Evolutionary conservation across 2,329 filamentous ascomycete species (phyloP), one percentile per base, ranked within the genome.

Genomic region (Colletotrichum theobromicola): DNA sequence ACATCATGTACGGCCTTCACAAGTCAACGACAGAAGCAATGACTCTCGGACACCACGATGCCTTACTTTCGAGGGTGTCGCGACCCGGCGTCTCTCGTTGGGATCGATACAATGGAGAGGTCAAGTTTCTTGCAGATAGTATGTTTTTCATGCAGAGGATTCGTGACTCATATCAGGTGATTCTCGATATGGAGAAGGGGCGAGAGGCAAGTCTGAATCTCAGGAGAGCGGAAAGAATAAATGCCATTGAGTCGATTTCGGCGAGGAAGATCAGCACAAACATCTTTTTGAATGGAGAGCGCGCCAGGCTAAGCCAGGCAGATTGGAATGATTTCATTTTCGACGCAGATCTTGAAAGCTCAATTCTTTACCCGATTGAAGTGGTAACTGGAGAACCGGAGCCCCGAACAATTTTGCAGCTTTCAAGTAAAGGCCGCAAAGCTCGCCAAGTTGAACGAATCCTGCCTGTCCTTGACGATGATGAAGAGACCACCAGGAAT

Each of bases 341-440:
- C 1, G 16, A 42, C 4, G 9, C 2, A 18, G 35, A 5, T 0
- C 18, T 42, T 3, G 35, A 42, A 8, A 16, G 0, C 2, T 9
- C 35, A 0, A 42, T 42, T 4, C 35, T 42, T 5, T 18, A 18
- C 7, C 35, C 35, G 1, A 18, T 42, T 8, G 16, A 42, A 18
- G 35, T 42, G 16, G 35, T 42, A 7, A 4, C 3, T 42, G 35
- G 35, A 42, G 35, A 42, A 4, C 7, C 35, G 3, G 35, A 42
- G 3, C 0, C 35, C 1, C 3, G 35, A 0, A 42, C 2, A 42
- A 42, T 42, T 2, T 5, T 42, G 35, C 16, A 42, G 9, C 35
- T 42, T n/a, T n/a, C n/a, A n/a, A n/a, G n/a, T n/a, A n/a, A n/a
- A n/a, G n/a, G n/a, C n/a, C n/a, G n/a, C n/a, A n/a, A n/a, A n/a